A percentile compares a stretch with the other conserved stretches of the same genome.
Conservation (phyloP, 345 rosid species). For the Eucalyptus polyanthemos region DNA sequence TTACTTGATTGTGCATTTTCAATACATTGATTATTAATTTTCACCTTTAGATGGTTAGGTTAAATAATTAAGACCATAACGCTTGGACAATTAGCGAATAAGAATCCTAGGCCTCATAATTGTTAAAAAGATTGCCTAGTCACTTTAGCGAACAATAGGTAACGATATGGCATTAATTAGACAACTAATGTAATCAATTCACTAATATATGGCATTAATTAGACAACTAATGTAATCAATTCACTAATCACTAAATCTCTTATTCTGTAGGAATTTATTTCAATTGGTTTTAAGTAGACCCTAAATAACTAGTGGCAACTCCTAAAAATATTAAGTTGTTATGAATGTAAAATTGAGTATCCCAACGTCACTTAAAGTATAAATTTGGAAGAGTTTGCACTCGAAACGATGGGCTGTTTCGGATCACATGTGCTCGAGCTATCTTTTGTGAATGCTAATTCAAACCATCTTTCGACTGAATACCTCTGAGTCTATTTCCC, state of each 20-base stretch:
- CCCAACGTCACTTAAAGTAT: neutral
- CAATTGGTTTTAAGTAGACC: neutral
- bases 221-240: too few species aligned
- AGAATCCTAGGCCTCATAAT: too few species aligned
- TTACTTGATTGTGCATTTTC: too few species aligned
- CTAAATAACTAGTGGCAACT: neutral
- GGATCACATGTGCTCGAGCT: too few species aligned
- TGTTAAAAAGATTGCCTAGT: too few species aligned
- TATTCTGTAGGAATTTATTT: rapidly evolving
- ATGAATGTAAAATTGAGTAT: neutral
- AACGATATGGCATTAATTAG: too few species aligned
- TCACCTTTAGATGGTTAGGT: too few species aligned
- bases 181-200: neutral
- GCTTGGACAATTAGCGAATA: too few species aligned
- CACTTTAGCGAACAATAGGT: too few species aligned
- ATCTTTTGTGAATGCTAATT: too few species aligned
- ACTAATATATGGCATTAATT: neutral
- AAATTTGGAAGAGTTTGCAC: neutral
- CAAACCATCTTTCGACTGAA: rapidly evolving
- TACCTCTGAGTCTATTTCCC: neutral
- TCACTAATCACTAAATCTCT: neutral
- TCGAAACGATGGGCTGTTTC: neutral
- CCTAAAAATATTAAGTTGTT: neutral
- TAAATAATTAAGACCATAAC: too few species aligned
- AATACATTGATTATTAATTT: too few species aligned